Percentiles rank a stretch among this genome's conserved stretches.
These are phyloP conservation scores for Fraxinus nigra DNA, from an alignment of 305 asterid genomes.

Conservation along the genomic window DNA sequence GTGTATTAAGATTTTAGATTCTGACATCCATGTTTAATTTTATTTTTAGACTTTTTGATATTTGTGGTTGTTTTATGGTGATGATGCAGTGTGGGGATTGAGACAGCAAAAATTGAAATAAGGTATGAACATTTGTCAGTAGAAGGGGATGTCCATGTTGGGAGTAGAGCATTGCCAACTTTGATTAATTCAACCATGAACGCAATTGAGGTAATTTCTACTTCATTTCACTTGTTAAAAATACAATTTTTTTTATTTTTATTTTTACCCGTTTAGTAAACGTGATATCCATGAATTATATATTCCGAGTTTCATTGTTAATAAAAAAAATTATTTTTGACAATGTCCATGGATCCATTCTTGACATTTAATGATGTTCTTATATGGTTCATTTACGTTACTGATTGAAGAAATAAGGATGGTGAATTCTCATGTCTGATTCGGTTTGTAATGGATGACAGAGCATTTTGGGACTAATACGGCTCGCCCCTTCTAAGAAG, in stretches of 20 bases:
- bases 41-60: background rate
- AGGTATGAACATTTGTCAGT: constrained; percentile 36
- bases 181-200: constrained; percentile 32
- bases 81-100: constrained; percentile 35
- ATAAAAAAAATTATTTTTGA: background rate
- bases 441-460: constrained; percentile 18
- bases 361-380: background rate
- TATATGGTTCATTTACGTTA: background rate
- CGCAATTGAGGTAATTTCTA: constrained; percentile 28
- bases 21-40: background rate
- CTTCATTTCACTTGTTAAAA: background rate
- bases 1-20: background rate
- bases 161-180: constrained; percentile 41
- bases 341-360: background rate
- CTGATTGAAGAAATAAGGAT: background rate
- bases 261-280: background rate
- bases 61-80: background rate
- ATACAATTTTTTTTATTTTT: background rate
- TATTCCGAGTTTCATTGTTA: background rate
- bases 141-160: constrained; percentile 35
- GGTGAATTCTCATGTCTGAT: constrained; percentile 7
- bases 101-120: constrained; percentile 34
- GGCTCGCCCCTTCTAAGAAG: constrained; percentile 34
- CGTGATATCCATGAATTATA: background rate
- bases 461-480: constrained; percentile 26